Evolutionary conservation across 257 asterid species (phyloP), one percentile per base, ranked within the genome.

Genomic region (Ajuga chamaepitys): DNA sequence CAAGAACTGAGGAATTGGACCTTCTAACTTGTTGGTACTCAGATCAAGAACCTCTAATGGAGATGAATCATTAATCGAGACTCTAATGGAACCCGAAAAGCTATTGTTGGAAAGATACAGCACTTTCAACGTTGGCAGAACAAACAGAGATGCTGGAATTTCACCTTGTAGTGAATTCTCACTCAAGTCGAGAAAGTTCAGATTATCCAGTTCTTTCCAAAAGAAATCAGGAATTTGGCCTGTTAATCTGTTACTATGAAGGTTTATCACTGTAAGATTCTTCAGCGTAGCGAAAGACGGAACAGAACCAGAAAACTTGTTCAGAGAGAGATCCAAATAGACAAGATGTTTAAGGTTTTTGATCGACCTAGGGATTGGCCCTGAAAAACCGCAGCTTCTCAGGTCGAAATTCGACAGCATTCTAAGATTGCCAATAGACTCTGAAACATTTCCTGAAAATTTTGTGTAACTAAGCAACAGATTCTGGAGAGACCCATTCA

Each of bases 281-380:
- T 64, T 76, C 18, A 81, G 57, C 30, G 48, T 54, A 32, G 70
- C 75, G 48, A 88, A 83, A 3, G 81, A 72, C 30, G 94, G 91
- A 71, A 85, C 59, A 18, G 77, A 53, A 28, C 86, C 81, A 0
- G 32, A 58, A 50, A 85, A 83, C 51, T 58, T 54, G 68, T 88
- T 88, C 41, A 5, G 2, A 0, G 79, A 51, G 22, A 88, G 73
- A 13, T 81, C 78, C 62, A 84, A 22, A 59, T 47, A 35, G 13
- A 52, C 73, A 59, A 88, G 89, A 6, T 53, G 62, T 32, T 77
- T 38, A 35, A 86, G 88, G 25, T 64, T 82, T 6, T 53, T 63
- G 44, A 86, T 60, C 10, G 91, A 77, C 24, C 64, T 58, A 11
- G 95, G 95, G 35, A 88, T 76, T 3, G 68, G 44, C 8, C 96